phyloP scores from a whole-genome alignment of 768 basidiomycete genomes.

The Cystoderma amianthinum region DNA sequence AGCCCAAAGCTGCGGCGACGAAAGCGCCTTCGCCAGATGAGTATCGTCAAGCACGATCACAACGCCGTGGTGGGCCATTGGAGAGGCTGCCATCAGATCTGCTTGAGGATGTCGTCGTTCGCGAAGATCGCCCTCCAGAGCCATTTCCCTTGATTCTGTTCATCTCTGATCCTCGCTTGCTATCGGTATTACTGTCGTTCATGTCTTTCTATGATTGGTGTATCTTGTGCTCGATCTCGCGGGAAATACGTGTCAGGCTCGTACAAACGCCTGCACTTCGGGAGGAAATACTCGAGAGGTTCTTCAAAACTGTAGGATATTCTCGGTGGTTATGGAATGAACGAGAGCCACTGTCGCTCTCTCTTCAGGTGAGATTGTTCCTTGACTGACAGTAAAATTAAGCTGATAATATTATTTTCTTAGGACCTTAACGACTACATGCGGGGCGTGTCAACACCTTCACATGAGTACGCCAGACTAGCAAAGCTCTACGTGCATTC shows the following conservation, averaged over 20 bases:
- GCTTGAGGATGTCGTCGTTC: not conserved
- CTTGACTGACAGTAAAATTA: not conserved
- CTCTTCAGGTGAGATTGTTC: constrained; percentile 46
- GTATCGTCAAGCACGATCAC: constrained; percentile 9
- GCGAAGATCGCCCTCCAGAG: constrained; percentile 15
- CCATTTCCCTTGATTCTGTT: constrained; percentile 51
- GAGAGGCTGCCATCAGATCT: not conserved
- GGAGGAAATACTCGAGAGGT: constrained; percentile 65
- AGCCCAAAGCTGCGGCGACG: constrained; percentile 5
- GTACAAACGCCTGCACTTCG: constrained; percentile 42
- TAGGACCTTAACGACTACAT: constrained; percentile 79
- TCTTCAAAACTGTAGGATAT: constrained; percentile 69
- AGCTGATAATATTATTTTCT: not conserved
- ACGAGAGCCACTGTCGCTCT: constrained; percentile 56
- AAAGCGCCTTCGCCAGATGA: constrained; percentile 14
- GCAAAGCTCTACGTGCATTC: constrained; percentile 54
- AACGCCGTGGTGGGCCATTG: not conserved
- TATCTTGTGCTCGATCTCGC: constrained; percentile 48
- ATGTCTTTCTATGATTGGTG: constrained; percentile 74
- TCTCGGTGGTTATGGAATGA: constrained; percentile 54
- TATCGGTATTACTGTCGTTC: constrained; percentile 48
- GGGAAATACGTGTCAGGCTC: constrained; percentile 41
- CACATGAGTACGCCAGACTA: constrained; percentile 61
- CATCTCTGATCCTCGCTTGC: constrained; percentile 43
- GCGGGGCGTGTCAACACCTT: constrained; percentile 70